Conservation (phyloP, 139 green algal genomes). For the Mychonastes homosphaera region DNA sequence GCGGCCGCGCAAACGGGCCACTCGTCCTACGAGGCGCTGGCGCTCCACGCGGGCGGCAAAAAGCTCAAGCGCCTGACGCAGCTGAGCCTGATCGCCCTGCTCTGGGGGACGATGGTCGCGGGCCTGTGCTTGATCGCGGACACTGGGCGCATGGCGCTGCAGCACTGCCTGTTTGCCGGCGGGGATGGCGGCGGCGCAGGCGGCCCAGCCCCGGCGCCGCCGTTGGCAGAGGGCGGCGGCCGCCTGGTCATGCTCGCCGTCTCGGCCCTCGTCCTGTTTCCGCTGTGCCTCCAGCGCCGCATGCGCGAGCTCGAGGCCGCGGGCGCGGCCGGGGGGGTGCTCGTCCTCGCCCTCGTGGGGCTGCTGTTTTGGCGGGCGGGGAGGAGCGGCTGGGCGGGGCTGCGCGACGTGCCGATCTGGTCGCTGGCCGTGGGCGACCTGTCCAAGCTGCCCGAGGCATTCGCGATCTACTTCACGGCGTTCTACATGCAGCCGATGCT, state of each 20-base stretch:
- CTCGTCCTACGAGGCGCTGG: slow-evolving; percentile 50
- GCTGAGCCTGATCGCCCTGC: slow-evolving; percentile 52
- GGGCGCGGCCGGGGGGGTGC: slow-evolving; percentile 42
- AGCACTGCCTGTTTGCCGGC: slow-evolving; percentile 4
- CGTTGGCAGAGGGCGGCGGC: slow-evolving; percentile 8
- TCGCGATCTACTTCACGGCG: slow-evolving; percentile 38
- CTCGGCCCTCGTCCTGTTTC: slow-evolving; percentile 41
- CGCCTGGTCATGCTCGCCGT: slow-evolving; percentile 43
- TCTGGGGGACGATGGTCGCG: slow-evolving; percentile 66
- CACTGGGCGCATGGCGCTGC: slow-evolving; percentile 32
- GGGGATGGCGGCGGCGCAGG: not conserved
- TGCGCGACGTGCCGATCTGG: slow-evolving; percentile 55
- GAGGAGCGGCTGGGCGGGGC: too few species aligned
- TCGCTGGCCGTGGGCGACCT: slow-evolving; percentile 23
- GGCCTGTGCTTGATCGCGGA: slow-evolving; percentile 67
- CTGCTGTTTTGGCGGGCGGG: too few species aligned
- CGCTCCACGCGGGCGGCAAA: slow-evolving; percentile 39
- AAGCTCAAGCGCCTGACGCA: slow-evolving; percentile 48
- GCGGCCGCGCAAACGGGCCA: slow-evolving; percentile 33
- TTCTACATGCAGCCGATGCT: slow-evolving; percentile 55
- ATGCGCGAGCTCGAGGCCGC: slow-evolving; percentile 63
- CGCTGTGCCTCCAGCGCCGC: slow-evolving; percentile 51
- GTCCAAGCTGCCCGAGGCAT: slow-evolving; percentile 45
- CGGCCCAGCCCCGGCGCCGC: not conserved
- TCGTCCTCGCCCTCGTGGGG: slow-evolving; percentile 43